phyloP scores from a whole-genome alignment of 2,329 filamentous ascomycete genomes.

The Leptodontidium sp. region DNA sequence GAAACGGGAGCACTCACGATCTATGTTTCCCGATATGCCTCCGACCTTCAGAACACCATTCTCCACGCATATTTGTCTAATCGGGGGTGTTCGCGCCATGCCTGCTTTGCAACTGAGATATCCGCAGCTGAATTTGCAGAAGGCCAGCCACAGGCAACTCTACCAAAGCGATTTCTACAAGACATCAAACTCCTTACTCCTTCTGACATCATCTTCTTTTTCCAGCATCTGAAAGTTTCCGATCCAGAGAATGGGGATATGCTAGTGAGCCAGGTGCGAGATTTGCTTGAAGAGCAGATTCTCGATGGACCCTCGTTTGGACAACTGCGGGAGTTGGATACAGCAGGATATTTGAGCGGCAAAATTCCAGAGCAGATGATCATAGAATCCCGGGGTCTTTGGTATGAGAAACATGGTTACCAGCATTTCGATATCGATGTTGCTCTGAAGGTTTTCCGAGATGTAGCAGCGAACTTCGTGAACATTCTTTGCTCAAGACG shows the following conservation, averaged over 20 bases:
- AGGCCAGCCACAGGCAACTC: conserved; percentile 2
- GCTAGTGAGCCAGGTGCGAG: neutral
- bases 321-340: conserved; percentile 19
- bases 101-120: conserved; percentile 18
- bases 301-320: conserved; percentile 20
- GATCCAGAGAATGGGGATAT: conserved; percentile 15
- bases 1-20: conserved; percentile 20
- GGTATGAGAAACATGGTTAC: conserved; percentile 23
- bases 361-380: conserved; percentile 23
- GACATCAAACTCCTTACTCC: conserved; percentile 18
- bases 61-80: conserved; percentile 21
- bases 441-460: conserved; percentile 15
- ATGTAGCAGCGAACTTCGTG: conserved; percentile 15
- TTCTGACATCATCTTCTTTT: conserved; percentile 19
- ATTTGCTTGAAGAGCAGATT: conserved; percentile 21
- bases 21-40: conserved; percentile 19
- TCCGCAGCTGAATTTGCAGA: neutral
- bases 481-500: conserved; percentile 18
- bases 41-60: conserved; percentile 12
- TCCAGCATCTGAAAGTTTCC: conserved; percentile 17
- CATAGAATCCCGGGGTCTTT: conserved; percentile 19
- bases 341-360: conserved; percentile 20
- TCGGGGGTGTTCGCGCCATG: conserved; percentile 15
- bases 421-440: conserved; percentile 22
- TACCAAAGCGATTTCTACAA: conserved; percentile 15